Evolutionary conservation across 495 filamentous ascomycete species (phyloP), one percentile per base, ranked within the genome.

Genomic region (Xylaria nigripes): DNA sequence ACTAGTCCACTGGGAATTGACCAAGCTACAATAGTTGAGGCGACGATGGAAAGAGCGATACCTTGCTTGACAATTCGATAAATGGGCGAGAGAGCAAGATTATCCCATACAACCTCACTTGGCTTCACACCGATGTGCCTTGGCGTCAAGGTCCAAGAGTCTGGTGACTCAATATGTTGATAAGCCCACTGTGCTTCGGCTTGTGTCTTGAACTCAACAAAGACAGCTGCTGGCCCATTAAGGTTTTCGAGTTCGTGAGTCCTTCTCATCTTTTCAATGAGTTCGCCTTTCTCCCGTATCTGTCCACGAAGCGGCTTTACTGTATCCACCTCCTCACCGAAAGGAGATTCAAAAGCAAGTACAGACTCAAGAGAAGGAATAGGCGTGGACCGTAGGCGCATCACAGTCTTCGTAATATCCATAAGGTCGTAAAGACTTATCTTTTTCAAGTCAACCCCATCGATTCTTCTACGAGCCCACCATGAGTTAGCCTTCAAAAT

Each of bases 1-100:
- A 95, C 85, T 46, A 87, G 71, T 10, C 86, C 86, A 34, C 89
- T 85, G 4, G 90, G 90, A 57, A 95, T 87, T 0, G 88, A 87
- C 88, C 89, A 95, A 75, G 95, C 94, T 58, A 95, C 76, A 66
- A 95, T 84, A 61, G 88, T 74, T 7, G 76, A 83, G 10, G 74
- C 64, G 21, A 95, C 78, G 62, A 85, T 78, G 47, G 73, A 76
- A 45, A 85, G 72, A 23, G 86, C 84, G 12, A 76, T 73, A 36
- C 83, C 75, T 51, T 83, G 75, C 45, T 87, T 82, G 47, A 89
- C 73, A 44, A 93, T 73, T 36, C 85, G 79, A 62, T 88, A 84
- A 80, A 85, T 87, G 83, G 89, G 93, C 54, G 79, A 81, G 62
- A 95, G 88, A 18, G 82, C 76, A 38, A 95, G 76, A 59, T 90